Conservation (phyloP, 2,329 filamentous ascomycete species). For the Neurospora sp. region DNA sequence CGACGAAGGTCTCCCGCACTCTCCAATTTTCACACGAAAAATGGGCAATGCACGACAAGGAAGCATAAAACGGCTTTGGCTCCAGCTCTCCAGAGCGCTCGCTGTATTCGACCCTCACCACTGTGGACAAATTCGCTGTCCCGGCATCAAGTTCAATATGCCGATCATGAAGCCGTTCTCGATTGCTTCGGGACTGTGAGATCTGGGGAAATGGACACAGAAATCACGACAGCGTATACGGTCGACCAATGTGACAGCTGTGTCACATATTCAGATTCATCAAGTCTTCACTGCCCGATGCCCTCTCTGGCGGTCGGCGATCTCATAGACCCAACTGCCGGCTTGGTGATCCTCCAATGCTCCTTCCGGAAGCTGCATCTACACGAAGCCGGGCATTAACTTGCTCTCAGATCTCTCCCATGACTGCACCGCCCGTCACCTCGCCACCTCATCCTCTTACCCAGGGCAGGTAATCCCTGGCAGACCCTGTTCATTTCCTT, state of each 20-base stretch:
- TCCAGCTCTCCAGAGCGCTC: neutral
- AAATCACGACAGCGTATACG: too few relatives aligned
- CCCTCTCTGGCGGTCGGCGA: neutral
- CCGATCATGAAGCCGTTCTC: neutral
- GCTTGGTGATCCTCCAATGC: neutral
- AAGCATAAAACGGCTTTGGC: neutral
- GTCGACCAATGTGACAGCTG: neutral
- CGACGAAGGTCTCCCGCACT: neutral
- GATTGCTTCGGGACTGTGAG: neutral
- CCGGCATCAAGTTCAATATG: neutral
- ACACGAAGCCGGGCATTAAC: neutral
- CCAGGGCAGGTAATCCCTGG: neutral
- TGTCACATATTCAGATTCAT: neutral
- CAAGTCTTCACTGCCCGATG: neutral
- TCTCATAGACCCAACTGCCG: neutral
- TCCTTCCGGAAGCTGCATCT: neutral
- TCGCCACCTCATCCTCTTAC: neutral
- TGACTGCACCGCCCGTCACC: neutral
- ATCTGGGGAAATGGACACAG: neutral
- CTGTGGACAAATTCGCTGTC: neutral
- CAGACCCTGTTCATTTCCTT: neutral
- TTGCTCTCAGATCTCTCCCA: neutral
- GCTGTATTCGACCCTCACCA: neutral
- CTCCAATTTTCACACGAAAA: neutral
- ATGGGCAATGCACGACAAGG: neutral